A percentile compares a stretch with the other conserved stretches of the same genome.
These are phyloP conservation scores for Cutaneotrichosporon cutaneum DNA, from an alignment of 1,284 basidiomycete genomes.

Conservation along the genomic window DNA sequence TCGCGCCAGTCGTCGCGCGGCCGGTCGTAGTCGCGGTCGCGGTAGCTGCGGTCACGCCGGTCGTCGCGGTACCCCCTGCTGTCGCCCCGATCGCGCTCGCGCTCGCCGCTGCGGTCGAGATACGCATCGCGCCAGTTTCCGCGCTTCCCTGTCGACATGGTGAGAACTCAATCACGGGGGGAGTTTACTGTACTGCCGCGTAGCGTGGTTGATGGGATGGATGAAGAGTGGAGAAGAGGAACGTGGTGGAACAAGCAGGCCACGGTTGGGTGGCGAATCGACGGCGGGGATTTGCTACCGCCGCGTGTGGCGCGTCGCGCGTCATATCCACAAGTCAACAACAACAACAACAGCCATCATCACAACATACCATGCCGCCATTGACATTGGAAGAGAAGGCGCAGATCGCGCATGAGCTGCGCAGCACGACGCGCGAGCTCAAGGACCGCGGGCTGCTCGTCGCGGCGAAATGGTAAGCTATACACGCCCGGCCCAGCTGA, in stretches of 20 bases:
- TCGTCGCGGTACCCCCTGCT: conserved; percentile 11
- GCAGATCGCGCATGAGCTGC: conserved; percentile 49
- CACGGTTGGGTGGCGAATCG: conserved; percentile 11
- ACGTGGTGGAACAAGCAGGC: background rate
- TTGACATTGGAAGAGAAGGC: conserved; percentile 15
- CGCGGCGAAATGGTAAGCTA: conserved; percentile 50
- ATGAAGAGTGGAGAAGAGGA: background rate
- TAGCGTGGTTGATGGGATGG: background rate
- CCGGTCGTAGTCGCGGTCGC: conserved; percentile 1
- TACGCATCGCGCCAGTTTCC: conserved; percentile 66
- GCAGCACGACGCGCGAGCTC: conserved; percentile 46
- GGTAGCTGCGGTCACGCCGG: conserved; percentile 9
- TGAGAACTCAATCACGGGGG: conserved; percentile 6
- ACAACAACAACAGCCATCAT: conserved; percentile 12
- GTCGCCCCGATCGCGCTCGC: conserved; percentile 14
- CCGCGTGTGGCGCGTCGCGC: conserved; percentile 7
- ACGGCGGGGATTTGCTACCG: background rate
- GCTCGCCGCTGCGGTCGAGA: conserved; percentile 47
- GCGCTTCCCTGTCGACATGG: conserved; percentile 11
- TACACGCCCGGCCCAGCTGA: conserved; percentile 2
- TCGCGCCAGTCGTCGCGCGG: conserved; percentile 15
- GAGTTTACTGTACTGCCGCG: conserved; percentile 9
- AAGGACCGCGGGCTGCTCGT: conserved; percentile 50
- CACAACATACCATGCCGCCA: conserved; percentile 2
- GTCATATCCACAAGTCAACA: background rate